Evolutionary conservation across 257 asterid genomes (phyloP).

Genomic region (Gentiana macrophylla): DNA sequence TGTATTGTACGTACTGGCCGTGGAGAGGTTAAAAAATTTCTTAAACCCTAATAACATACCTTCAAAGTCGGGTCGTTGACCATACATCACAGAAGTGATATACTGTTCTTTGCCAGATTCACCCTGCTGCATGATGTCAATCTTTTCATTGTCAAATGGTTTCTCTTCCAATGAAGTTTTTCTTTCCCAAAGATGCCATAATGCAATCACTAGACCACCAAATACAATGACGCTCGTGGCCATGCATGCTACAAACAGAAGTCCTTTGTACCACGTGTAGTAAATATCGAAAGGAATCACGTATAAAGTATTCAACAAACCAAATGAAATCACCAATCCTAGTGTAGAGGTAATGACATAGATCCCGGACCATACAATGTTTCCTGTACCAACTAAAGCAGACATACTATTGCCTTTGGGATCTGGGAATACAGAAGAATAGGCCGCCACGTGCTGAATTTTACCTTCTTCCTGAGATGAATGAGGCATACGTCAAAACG

Average conservation of each 20-base stretch:
- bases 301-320: slow-evolving; percentile 36
- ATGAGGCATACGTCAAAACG: neutral
- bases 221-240: slow-evolving; percentile 37
- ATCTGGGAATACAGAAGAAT: slow-evolving; percentile 21
- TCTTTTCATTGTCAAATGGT: slow-evolving; percentile 1
- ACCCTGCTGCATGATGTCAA: slow-evolving; percentile 8
- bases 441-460: slow-evolving; percentile 16
- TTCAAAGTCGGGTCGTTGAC: slow-evolving; percentile 63
- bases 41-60: slow-evolving; percentile 24
- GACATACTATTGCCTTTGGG: slow-evolving; percentile 46
- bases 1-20: neutral
- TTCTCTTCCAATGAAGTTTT: slow-evolving; percentile 23
- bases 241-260: slow-evolving; percentile 55
- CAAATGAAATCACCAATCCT: slow-evolving; percentile 43
- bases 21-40: too few relatives aligned
- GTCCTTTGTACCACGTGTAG: slow-evolving; percentile 65
- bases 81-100: slow-evolving; percentile 29
- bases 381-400: slow-evolving; percentile 72
- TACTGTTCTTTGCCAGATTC: slow-evolving; percentile 21
- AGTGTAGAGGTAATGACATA: slow-evolving; percentile 44
- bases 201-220: slow-evolving; percentile 54
- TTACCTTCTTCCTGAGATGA: slow-evolving; percentile 69
- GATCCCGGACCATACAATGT: slow-evolving; percentile 68
- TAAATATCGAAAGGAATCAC: slow-evolving; percentile 40
- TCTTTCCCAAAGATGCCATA: slow-evolving; percentile 68